phyloP scores from a whole-genome alignment of 208 protist species.

The Tritrichomonas musculus region DNA sequence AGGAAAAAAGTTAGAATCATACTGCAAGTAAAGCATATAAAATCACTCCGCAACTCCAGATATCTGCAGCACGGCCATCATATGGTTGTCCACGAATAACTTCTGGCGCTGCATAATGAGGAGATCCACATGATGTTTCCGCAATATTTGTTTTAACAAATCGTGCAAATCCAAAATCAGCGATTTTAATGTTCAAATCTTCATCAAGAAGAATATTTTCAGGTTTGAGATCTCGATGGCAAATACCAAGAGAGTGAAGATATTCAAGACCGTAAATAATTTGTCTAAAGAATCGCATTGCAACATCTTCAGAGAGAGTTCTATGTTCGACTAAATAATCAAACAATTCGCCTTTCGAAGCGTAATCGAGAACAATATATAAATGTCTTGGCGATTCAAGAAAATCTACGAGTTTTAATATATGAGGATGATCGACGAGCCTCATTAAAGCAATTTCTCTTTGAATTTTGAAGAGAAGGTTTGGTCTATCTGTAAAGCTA shows the following conservation, averaged over 20 bases:
- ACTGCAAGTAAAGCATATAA: constrained; percentile 72
- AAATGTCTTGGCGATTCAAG: constrained; percentile 92
- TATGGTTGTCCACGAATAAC: constrained; percentile 68
- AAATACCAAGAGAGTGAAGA: constrained; percentile 70
- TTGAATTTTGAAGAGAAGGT: not conserved
- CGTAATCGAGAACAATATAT: constrained; percentile 97
- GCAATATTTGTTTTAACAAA: constrained; percentile 69
- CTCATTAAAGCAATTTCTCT: constrained; percentile 6
- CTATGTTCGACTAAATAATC: constrained; percentile 96
- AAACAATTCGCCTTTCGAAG: constrained; percentile 92
- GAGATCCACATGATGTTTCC: constrained; percentile 70
- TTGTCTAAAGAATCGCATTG: constrained; percentile 87
- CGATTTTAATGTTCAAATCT: constrained; percentile 70
- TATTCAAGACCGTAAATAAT: constrained; percentile 90
- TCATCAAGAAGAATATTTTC: constrained; percentile 68
- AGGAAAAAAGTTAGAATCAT: not conserved
- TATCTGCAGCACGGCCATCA: constrained; percentile 54
- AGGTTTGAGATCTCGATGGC: constrained; percentile 63
- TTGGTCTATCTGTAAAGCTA: not conserved
- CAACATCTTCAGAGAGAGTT: constrained; percentile 60
- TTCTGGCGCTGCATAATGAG: constrained; percentile 76
- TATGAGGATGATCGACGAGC: not conserved
- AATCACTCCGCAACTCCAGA: constrained; percentile 66
- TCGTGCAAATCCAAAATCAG: constrained; percentile 75
- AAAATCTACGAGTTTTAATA: constrained; percentile 53